Evolutionary conservation across 2,329 filamentous ascomycete genomes (phyloP).

Genomic region (Lecanoromycetidae sp.): DNA sequence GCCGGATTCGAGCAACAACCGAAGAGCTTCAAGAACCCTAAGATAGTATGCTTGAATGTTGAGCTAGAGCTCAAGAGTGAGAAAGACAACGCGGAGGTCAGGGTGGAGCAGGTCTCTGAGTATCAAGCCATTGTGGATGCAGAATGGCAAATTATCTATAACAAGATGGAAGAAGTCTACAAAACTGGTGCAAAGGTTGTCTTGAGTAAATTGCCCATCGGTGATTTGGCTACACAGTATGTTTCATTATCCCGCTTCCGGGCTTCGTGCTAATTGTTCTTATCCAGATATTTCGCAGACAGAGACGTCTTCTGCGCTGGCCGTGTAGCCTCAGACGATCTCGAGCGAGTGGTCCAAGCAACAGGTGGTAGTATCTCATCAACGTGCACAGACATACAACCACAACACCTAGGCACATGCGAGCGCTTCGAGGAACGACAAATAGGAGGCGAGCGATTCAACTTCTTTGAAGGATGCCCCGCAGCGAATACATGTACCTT

Average conservation of each 20-base stretch:
- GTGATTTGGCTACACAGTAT: conserved; percentile 86
- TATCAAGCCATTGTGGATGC: conserved; percentile 99
- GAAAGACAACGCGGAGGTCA: conserved; percentile 97
- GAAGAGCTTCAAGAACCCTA: conserved; percentile 85
- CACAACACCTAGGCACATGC: conserved; percentile 82
- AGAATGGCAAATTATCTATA: conserved; percentile 99
- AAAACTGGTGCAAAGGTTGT: conserved; percentile 95
- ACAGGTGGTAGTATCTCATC: conserved; percentile 88
- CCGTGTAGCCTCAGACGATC: conserved; percentile 78
- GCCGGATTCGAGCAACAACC: conserved; percentile 99
- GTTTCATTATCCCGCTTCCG: conserved; percentile 19
- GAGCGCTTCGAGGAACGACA: conserved; percentile 88
- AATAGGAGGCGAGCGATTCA: conserved; percentile 94
- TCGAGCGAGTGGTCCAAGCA: conserved; percentile 91
- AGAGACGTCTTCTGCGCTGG: conserved; percentile 97
- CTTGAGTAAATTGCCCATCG: conserved; percentile 91
- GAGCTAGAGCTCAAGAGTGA: conserved; percentile 97
- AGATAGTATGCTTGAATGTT: conserved; percentile 95
- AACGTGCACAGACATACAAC: conserved; percentile 87
- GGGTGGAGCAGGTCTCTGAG: conserved; percentile 95
- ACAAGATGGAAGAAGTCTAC: conserved; percentile 92
- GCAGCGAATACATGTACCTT: conserved; percentile 94
- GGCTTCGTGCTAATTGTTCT: too few species aligned
- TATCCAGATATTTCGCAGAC: conserved; percentile 74
- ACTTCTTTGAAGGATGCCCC: conserved; percentile 95